Evolutionary conservation across 208 protist species (phyloP).

Genomic region (Crithidia thermophila): DNA sequence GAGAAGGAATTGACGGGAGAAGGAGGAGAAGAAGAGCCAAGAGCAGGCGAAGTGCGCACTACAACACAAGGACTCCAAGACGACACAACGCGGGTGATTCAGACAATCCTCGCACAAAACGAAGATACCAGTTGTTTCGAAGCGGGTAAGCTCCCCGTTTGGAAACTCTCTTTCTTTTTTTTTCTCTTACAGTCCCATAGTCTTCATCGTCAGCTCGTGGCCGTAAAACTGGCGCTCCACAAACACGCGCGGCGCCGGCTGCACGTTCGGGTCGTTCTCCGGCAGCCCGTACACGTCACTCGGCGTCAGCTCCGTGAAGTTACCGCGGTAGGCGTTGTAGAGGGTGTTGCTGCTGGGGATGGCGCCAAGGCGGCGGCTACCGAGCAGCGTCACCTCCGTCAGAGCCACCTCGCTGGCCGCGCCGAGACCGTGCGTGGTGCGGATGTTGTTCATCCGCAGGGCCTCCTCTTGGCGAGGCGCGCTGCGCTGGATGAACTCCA

Average conservation of each 20-base stretch:
- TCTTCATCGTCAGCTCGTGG: slow-evolving; percentile 87
- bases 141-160: too few species aligned
- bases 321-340: slow-evolving; percentile 86
- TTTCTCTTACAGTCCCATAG: slow-evolving; percentile 48
- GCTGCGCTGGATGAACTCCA: slow-evolving; percentile 85
- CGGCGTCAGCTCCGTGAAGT: slow-evolving; percentile 64
- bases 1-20: too few species aligned
- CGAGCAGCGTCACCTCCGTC: slow-evolving; percentile 77
- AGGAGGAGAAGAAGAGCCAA: too few species aligned
- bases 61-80: too few species aligned
- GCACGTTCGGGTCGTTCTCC: slow-evolving; percentile 86
- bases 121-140: too few species aligned
- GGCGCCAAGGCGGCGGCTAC: slow-evolving; percentile 68
- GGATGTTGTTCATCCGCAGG: slow-evolving; percentile 83
- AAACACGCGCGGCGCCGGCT: slow-evolving; percentile 79
- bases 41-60: too few species aligned
- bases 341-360: slow-evolving; percentile 74
- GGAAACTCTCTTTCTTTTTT: neutral
- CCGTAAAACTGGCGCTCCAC: slow-evolving; percentile 82
- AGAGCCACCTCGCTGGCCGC: slow-evolving; percentile 72
- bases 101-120: too few species aligned
- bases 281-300: slow-evolving; percentile 77
- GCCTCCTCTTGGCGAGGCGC: slow-evolving; percentile 72
- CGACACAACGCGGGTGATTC: too few species aligned
- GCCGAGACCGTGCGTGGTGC: slow-evolving; percentile 75